Evolutionary conservation across 2,329 filamentous ascomycete species (phyloP).

Genomic region (Aureobasidium sp.): DNA sequence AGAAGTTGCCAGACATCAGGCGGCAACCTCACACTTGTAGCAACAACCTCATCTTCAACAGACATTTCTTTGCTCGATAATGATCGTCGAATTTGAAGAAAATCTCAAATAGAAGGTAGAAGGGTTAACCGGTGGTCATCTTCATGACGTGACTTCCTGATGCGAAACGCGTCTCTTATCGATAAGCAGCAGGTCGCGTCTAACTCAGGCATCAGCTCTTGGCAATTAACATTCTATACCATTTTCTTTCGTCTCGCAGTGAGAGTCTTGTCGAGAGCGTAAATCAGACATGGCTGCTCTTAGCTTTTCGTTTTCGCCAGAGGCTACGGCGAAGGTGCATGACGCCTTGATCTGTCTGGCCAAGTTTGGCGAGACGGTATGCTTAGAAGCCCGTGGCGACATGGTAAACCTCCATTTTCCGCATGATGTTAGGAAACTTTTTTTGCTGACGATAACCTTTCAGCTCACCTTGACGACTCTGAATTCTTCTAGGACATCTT

Average conservation of each 20-base stretch:
- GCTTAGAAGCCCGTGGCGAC: constrained; percentile 63
- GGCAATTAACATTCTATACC: background rate
- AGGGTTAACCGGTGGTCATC: background rate
- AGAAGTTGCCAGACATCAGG: constrained; percentile 56
- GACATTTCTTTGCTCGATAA: background rate
- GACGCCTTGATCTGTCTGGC: constrained; percentile 67
- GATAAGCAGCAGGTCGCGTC: constrained; percentile 12
- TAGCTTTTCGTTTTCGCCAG: constrained; percentile 66
- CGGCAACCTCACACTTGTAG: constrained; percentile 34
- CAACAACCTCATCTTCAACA: background rate
- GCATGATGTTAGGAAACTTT: background rate
- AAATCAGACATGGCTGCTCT: constrained; percentile 42
- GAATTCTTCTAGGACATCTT: constrained; percentile 75
- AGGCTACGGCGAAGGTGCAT: constrained; percentile 62
- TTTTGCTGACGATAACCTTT: background rate
- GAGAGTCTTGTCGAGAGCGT: background rate
- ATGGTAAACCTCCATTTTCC: constrained; percentile 43
- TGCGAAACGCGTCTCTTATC: constrained; percentile 12
- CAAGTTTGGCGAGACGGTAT: constrained; percentile 75
- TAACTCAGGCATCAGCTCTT: constrained; percentile 10
- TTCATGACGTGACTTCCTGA: background rate
- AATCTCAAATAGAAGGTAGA: background rate
- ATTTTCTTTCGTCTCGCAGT: background rate
- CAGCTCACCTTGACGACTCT: constrained; percentile 68
- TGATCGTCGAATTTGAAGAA: background rate